Percentiles rank a stretch among this genome's conserved stretches.
These are phyloP conservation scores for Chlamydomonas eustigma DNA, from an alignment of 139 green algal species.

Conservation along the genomic window DNA sequence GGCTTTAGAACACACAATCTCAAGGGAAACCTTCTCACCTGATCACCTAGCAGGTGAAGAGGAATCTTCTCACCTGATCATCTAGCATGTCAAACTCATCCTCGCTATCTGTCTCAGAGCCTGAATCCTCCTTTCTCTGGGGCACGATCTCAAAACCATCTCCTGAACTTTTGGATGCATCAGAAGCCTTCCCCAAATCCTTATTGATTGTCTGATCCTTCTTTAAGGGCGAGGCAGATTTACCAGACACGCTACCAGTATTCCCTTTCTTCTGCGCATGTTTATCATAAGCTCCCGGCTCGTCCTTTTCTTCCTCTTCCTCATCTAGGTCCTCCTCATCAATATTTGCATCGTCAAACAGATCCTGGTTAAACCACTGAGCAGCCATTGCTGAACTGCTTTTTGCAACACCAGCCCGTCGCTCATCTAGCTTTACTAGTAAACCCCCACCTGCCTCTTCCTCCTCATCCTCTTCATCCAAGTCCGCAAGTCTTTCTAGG, in stretches of 20 bases:
- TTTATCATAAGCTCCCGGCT: background rate
- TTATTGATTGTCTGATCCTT: slow-evolving; percentile 10
- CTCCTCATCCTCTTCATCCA: background rate
- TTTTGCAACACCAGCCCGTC: slow-evolving; percentile 44
- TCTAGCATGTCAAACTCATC: slow-evolving; percentile 65
- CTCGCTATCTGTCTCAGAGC: slow-evolving; percentile 45
- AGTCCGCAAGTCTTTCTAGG: background rate
- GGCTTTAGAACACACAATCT: too few species aligned
- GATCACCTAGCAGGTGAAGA: too few species aligned
- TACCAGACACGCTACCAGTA: background rate
- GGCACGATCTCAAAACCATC: slow-evolving; percentile 1
- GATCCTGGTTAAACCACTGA: slow-evolving; percentile 84
- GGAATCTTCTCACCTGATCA: slow-evolving; percentile 32
- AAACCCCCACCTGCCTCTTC: slow-evolving; percentile 47
- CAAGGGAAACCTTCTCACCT: too few species aligned
- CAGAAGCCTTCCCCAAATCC: background rate
- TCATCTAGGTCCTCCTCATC: slow-evolving; percentile 16
- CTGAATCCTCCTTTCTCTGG: slow-evolving; percentile 8
- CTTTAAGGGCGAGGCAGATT: background rate
- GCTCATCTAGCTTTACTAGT: slow-evolving; percentile 67
- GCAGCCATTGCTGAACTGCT: slow-evolving; percentile 51
- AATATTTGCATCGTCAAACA: slow-evolving; percentile 45
- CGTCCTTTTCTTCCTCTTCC: slow-evolving; percentile 19
- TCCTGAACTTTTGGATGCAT: background rate
- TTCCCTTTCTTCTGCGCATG: background rate